Evolutionary conservation across 2,329 filamentous ascomycete species (phyloP).

Genomic region (Pleoardoris graminearum): DNA sequence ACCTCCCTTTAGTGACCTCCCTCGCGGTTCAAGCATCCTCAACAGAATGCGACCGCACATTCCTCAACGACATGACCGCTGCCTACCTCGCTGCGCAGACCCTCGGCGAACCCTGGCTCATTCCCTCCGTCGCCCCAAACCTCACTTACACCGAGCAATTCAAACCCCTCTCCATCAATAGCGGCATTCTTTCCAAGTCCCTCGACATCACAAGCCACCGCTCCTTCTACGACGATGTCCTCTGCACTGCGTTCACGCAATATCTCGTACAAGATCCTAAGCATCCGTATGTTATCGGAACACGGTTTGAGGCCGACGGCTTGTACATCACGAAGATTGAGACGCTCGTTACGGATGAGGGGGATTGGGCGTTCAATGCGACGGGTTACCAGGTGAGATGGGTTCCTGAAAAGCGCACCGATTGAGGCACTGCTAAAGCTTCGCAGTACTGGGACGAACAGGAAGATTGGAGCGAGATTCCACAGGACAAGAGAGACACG

Average conservation of each 20-base stretch:
- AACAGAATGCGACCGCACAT: constrained; percentile 19
- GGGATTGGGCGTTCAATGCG: constrained; percentile 22
- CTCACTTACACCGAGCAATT: constrained; percentile 30
- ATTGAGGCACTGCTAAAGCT: not conserved
- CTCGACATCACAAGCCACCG: constrained; percentile 23
- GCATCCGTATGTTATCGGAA: constrained; percentile 30
- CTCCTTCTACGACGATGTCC: constrained; percentile 20
- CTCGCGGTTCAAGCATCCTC: not conserved
- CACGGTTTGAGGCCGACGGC: constrained; percentile 18
- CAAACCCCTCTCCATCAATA: constrained; percentile 16
- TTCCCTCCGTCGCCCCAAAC: constrained; percentile 16
- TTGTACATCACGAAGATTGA: constrained; percentile 24
- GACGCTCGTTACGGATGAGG: constrained; percentile 24
- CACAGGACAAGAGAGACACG: constrained; percentile 10
- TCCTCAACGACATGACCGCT: constrained; percentile 20
- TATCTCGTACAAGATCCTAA: constrained; percentile 17
- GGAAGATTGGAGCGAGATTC: constrained; percentile 25
- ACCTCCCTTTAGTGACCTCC: not conserved
- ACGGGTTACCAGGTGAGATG: not conserved
- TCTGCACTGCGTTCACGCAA: constrained; percentile 29
- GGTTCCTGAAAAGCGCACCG: not conserved
- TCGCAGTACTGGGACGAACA: not conserved
- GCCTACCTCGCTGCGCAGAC: constrained; percentile 24
- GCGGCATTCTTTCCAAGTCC: constrained; percentile 22
- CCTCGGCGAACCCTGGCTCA: constrained; percentile 14